Percentiles rank a stretch among this genome's conserved stretches.
phyloP scores from a whole-genome alignment of 2,329 filamentous ascomycete species.

The Colletotrichum karsti region DNA sequence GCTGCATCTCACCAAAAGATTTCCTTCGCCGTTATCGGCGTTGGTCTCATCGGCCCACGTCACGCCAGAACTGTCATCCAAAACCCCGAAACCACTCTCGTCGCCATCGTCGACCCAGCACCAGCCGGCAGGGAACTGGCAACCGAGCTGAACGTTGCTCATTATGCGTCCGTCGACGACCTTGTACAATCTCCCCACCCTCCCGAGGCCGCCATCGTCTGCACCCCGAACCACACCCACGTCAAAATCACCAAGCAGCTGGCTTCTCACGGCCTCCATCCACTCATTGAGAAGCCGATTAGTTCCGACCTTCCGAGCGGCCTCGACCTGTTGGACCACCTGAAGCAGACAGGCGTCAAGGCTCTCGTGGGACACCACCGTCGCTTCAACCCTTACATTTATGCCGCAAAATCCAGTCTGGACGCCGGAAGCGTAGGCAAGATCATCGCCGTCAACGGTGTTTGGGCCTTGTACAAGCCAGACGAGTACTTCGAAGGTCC shows the following conservation, averaged over 20 bases:
- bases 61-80: slow-evolving; percentile 39
- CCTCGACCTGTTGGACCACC: slow-evolving; percentile 36
- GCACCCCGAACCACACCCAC: slow-evolving; percentile 68
- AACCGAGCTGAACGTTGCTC: slow-evolving; percentile 30
- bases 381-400: slow-evolving; percentile 65
- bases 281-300: slow-evolving; percentile 67
- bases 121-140: slow-evolving; percentile 32
- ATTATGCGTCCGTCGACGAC: slow-evolving; percentile 43
- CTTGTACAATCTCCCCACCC: slow-evolving; percentile 47
- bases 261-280: slow-evolving; percentile 55
- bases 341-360: slow-evolving; percentile 42
- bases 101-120: slow-evolving; percentile 40
- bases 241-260: slow-evolving; percentile 58
- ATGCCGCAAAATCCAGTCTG: slow-evolving; percentile 52
- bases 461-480: slow-evolving; percentile 64
- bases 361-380: slow-evolving; percentile 66
- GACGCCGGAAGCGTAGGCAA: slow-evolving; percentile 52
- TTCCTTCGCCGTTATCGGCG: slow-evolving; percentile 40
- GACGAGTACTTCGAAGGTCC: slow-evolving; percentile 53
- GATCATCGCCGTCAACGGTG: slow-evolving; percentile 60
- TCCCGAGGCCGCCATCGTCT: slow-evolving; percentile 64
- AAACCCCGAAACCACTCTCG: slow-evolving; percentile 32
- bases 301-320: slow-evolving; percentile 50
- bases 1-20: background rate
- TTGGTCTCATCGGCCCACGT: slow-evolving; percentile 39